These are phyloP conservation scores for Fusarium liriodendri DNA, from an alignment of 2,329 filamentous ascomycete species.

Conservation along the genomic window DNA sequence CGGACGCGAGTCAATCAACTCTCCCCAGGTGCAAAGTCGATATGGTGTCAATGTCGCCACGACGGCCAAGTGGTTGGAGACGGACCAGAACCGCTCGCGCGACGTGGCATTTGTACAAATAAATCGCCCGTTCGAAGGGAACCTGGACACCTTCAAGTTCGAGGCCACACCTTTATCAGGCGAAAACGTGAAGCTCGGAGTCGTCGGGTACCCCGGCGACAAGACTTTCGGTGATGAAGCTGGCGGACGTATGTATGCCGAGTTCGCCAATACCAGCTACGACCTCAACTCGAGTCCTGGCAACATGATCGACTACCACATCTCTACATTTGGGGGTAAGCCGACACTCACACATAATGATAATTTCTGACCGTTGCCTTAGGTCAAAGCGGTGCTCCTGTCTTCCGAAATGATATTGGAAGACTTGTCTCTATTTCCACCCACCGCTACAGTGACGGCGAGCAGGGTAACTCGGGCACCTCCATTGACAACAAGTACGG, in stretches of 20 bases:
- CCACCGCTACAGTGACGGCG: slow-evolving; percentile 42
- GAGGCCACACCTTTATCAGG: slow-evolving; percentile 19
- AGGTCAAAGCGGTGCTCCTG: slow-evolving; percentile 46
- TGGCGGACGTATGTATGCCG: slow-evolving; percentile 50
- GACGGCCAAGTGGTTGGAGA: slow-evolving; percentile 37
- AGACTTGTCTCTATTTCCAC: slow-evolving; percentile 40
- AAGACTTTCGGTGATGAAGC: slow-evolving; percentile 32
- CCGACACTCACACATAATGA: fast-evolving
- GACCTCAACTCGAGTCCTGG: slow-evolving; percentile 32
- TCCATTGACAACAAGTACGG: slow-evolving; percentile 35
- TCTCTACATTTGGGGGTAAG: slow-evolving; percentile 46
- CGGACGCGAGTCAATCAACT: slow-evolving; percentile 20
- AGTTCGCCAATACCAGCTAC: slow-evolving; percentile 38
- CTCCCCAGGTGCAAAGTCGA: background rate
- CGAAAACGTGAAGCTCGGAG: slow-evolving; percentile 32
- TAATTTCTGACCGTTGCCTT: background rate
- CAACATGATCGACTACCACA: slow-evolving; percentile 46
- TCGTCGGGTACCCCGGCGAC: slow-evolving; percentile 51
- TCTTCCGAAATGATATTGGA: slow-evolving; percentile 28
- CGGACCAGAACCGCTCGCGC: slow-evolving; percentile 13
- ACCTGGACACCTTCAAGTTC: slow-evolving; percentile 38
- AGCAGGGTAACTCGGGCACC: slow-evolving; percentile 42
- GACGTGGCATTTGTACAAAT: slow-evolving; percentile 45
- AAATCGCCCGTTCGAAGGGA: slow-evolving; percentile 37
- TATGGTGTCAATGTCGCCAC: slow-evolving; percentile 15